Evolutionary conservation across 192 early-diverging fungal species (phyloP).

Genomic region (Geranomyces variabilis): DNA sequence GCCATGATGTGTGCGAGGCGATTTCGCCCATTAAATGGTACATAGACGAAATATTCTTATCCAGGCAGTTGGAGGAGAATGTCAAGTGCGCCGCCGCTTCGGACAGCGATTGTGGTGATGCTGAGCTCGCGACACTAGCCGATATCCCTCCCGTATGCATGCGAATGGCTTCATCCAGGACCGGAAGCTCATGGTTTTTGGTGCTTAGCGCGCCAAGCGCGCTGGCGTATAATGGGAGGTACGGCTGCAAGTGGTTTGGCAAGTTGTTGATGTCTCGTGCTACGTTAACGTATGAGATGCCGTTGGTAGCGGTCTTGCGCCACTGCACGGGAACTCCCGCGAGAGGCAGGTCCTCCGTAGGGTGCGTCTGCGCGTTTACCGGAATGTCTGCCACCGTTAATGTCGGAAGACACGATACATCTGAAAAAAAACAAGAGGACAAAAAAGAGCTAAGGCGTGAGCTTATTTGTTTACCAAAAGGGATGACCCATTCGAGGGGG

Average conservation of each 20-base stretch:
- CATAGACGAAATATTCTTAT: constrained; percentile 72
- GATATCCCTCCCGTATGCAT: constrained; percentile 83
- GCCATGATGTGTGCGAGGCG: constrained; percentile 66
- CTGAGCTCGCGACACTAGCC: constrained; percentile 61
- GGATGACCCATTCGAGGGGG: too few species aligned
- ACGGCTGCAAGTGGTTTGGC: constrained; percentile 68
- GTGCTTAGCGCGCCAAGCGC: constrained; percentile 52
- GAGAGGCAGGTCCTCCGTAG: constrained; percentile 22
- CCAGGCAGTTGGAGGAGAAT: constrained; percentile 47
- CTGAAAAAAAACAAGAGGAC: constrained; percentile 29
- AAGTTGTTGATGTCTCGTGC: constrained; percentile 69
- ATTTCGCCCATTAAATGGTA: constrained; percentile 76
- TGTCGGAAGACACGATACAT: constrained; percentile 81
- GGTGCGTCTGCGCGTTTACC: constrained; percentile 59
- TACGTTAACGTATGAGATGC: constrained; percentile 84
- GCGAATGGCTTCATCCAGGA: constrained; percentile 86
- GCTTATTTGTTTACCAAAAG: too few species aligned
- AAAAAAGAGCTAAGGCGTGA: too few species aligned
- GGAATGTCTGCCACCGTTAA: constrained; percentile 80
- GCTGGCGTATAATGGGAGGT: constrained; percentile 77
- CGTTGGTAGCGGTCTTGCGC: constrained; percentile 83
- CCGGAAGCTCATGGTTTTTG: constrained; percentile 58
- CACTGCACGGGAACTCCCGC: constrained; percentile 67
- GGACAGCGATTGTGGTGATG: constrained; percentile 11
- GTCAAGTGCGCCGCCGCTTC: not conserved